phyloP scores from a whole-genome alignment of 106 monocot species.

The Allium sativum region DNA sequence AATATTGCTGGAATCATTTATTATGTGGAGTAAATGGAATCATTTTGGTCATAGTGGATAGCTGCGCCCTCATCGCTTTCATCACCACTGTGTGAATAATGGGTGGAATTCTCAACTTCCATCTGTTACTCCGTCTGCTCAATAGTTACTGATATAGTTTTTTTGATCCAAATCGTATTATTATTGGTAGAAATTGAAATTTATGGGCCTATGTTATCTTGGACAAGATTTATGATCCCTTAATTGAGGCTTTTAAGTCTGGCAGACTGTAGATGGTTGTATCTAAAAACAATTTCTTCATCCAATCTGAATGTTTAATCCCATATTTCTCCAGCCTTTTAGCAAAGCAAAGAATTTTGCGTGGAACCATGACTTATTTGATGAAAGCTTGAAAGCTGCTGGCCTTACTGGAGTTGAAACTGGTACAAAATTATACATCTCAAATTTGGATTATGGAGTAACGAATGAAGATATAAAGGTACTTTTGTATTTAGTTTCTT shows the following conservation, averaged over 20 bases:
- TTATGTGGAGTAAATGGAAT: slow-evolving; percentile 16
- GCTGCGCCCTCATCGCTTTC: slow-evolving; percentile 28
- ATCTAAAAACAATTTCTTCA: slow-evolving; percentile 41
- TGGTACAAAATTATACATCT: slow-evolving; percentile 84
- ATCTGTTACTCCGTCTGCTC: slow-evolving; percentile 27
- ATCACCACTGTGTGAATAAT: slow-evolving; percentile 23
- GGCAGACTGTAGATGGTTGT: slow-evolving; percentile 16
- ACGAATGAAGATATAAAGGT: slow-evolving; percentile 98
- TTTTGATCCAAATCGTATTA: slow-evolving; percentile 8
- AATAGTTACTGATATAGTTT: slow-evolving; percentile 10
- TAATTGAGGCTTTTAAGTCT: slow-evolving; percentile 17
- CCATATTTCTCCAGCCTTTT: slow-evolving; percentile 64
- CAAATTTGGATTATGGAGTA: slow-evolving; percentile 93
- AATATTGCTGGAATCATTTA: slow-evolving; percentile 11
- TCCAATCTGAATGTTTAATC: slow-evolving; percentile 29
- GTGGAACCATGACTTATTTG: slow-evolving; percentile 69
- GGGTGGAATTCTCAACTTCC: slow-evolving; percentile 39
- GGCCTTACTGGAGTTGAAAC: slow-evolving; percentile 48
- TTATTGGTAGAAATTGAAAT: slow-evolving; percentile 6
- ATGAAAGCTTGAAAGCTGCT: slow-evolving; percentile 65
- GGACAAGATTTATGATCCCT: slow-evolving; percentile 17
- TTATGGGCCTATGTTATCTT: slow-evolving; percentile 8
- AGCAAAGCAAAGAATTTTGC: slow-evolving; percentile 56
- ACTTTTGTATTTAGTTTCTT: slow-evolving; percentile 4
- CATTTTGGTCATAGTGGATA: slow-evolving; percentile 13